Evolutionary conservation across 2,329 filamentous ascomycete species (phyloP), one percentile per base, ranked within the genome.

Genomic region (Blastomyces parvus): DNA sequence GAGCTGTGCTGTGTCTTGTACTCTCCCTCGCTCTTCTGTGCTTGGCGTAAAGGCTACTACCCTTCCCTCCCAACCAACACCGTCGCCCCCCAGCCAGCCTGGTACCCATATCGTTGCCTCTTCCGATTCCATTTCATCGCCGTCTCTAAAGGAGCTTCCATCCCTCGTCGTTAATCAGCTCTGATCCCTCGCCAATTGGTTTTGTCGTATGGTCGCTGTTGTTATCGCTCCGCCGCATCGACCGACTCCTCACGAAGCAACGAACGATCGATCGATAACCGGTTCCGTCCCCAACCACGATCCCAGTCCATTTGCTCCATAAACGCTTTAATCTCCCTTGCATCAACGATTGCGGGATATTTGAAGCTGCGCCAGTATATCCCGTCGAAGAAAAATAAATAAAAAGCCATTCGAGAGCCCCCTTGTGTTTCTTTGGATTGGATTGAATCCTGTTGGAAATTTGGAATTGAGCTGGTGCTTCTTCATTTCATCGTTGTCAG

Each of bases 381-480:
- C 52, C 22, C 19, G 14, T 36, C 30, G 52, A 55, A 55, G 17
- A 55, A 9, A 36, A 9, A 36, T 8, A 38, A 38, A 38, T 2
- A 38, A 36, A 55, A 36, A 9, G 30, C 3, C 30, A 55, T 55
- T n/a, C 2, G 19, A 48, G 44, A 48, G 19, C 17, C 17, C 14
- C 19, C 14, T 5, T 50, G 14, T 33, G 27, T 36, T 55, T 55
- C 27, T 55, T 55, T 33, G 14, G 17, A 14, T 33, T 53, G 50
- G 27, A 36, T 33, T 55, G 17, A 33, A 55, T 11, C 52, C 30
- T 36, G 27, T 36, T 55, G 17, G 36, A 38, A 11, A 38, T 8
- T 8, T 38, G 36, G 52, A 19, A 55, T 55, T 55, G 52, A 55
- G 52, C 27, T 55, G 52, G 52, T 36, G 52, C 52, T 55, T 36